A percentile compares a stretch with the other conserved stretches of the same genome.
Evolutionary conservation across 1,284 basidiomycete species (phyloP).

Genomic region (Hemileia vastatrix): DNA sequence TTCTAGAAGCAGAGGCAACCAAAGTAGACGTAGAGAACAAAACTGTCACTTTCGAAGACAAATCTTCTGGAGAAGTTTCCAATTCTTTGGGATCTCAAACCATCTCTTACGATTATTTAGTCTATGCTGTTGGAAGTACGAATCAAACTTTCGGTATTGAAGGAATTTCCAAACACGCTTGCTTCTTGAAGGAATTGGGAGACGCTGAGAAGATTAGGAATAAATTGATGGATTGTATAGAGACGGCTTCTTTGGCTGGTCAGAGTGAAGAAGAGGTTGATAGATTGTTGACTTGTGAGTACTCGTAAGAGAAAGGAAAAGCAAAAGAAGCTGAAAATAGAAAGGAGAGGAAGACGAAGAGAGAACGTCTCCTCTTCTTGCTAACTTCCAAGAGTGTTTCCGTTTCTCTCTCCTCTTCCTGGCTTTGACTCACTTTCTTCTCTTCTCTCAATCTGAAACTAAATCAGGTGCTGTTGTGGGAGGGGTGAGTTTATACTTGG

Average conservation of each 20-base stretch:
- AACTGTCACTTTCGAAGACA: slow-evolving; percentile 39
- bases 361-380: too few relatives aligned
- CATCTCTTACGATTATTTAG: slow-evolving; percentile 39
- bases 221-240: slow-evolving; percentile 51
- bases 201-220: slow-evolving; percentile 38
- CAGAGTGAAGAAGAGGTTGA: slow-evolving; percentile 75
- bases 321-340: too few relatives aligned
- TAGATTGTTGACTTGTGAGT: slow-evolving; percentile 55
- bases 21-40: slow-evolving; percentile 37
- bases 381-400: too few relatives aligned
- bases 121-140: slow-evolving; percentile 37
- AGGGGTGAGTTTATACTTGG: too few relatives aligned
- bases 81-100: slow-evolving; percentile 3
- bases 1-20: slow-evolving; percentile 38
- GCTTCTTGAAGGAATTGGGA: slow-evolving; percentile 40
- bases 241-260: slow-evolving; percentile 86
- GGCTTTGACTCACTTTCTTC: too few relatives aligned
- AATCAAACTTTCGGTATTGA: slow-evolving; percentile 41
- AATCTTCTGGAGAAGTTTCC: background rate
- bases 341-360: too few relatives aligned
- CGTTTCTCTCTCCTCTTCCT: too few relatives aligned
- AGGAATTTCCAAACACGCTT: slow-evolving; percentile 37
- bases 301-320: too few relatives aligned
- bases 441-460: slow-evolving; percentile 94
- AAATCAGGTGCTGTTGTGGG: too few relatives aligned